These are phyloP conservation scores for Setaria viridis DNA, from an alignment of 202 grass and related monocot genomes.

Conservation along the genomic window DNA sequence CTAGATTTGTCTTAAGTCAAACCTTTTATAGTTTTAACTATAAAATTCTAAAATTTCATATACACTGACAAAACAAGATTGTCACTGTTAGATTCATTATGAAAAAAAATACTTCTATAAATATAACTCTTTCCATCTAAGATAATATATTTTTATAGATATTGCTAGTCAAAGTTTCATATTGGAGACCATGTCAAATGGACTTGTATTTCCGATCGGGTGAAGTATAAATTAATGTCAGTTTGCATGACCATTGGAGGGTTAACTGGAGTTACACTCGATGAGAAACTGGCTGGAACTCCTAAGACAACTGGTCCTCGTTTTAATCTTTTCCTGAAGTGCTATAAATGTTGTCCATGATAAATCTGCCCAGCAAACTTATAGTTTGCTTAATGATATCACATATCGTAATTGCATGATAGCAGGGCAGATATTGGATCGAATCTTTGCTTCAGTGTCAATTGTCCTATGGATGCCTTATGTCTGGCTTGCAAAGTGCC, in stretches of 20 bases:
- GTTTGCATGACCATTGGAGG: not conserved
- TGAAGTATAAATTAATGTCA: not conserved
- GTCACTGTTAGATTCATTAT: not conserved
- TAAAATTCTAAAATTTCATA: not conserved
- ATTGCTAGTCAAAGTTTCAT: not conserved
- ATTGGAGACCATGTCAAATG: not conserved
- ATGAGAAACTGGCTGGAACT: slow-evolving; percentile 26
- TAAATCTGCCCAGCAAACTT: not conserved
- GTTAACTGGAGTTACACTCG: not conserved
- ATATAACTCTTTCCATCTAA: not conserved
- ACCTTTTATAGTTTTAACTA: not conserved
- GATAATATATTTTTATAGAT: not conserved
- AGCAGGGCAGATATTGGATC: not conserved
- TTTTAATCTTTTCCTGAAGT: not conserved
- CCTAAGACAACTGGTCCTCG: slow-evolving; percentile 9
- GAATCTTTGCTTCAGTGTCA: not conserved
- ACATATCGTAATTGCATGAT: slow-evolving; percentile 17
- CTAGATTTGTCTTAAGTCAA: not conserved
- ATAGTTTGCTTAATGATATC: not conserved
- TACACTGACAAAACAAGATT: not conserved
- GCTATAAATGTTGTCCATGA: not conserved
- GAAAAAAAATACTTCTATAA: not conserved
- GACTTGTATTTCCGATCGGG: not conserved
- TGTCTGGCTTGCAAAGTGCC: not conserved
- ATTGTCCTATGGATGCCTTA: not conserved